Percentiles rank a stretch among this genome's conserved stretches.
Conservation (phyloP, 164 flowering plant species). For the Dillenia suffruticosa region DNA sequence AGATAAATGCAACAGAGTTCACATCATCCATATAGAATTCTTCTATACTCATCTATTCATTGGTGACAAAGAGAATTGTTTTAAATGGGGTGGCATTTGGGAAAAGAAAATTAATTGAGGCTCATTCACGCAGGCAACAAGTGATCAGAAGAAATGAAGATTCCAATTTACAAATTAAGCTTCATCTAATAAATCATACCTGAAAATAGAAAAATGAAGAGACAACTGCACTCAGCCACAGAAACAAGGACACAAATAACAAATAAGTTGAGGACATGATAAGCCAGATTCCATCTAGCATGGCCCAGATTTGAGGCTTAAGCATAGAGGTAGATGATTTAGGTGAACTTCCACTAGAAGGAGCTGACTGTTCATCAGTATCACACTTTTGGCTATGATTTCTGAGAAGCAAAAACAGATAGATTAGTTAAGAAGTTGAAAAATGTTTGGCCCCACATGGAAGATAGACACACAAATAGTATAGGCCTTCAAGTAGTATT, state of each 20-base stretch:
- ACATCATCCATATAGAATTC: too few relatives aligned
- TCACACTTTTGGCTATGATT: slow-evolving; percentile 31
- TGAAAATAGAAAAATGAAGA: slow-evolving; percentile 98
- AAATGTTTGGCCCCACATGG: too few relatives aligned
- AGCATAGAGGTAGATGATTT: slow-evolving; percentile 27
- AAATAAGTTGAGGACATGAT: slow-evolving; percentile 77
- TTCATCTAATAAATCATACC: slow-evolving; percentile 28
- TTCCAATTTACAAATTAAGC: too few relatives aligned
- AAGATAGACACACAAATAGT: neutral
- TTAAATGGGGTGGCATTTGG: too few relatives aligned
- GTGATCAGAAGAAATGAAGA: too few relatives aligned
- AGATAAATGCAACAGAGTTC: too few relatives aligned
- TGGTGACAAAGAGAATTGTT: too few relatives aligned
- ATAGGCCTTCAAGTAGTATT: too few relatives aligned
- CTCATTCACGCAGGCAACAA: too few relatives aligned
- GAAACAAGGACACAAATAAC: slow-evolving; percentile 65
- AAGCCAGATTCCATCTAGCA: slow-evolving; percentile 76
- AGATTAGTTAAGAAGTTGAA: slow-evolving; percentile 5
- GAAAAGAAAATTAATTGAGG: too few relatives aligned
- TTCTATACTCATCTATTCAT: too few relatives aligned
- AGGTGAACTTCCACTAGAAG: slow-evolving; percentile 35
- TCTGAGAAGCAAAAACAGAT: slow-evolving; percentile 31
- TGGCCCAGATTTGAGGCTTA: slow-evolving; percentile 64
- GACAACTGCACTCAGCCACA: slow-evolving; percentile 93
- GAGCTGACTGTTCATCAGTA: slow-evolving; percentile 17